phyloP scores from a whole-genome alignment of 139 green algal species.

The Closterium sp. region DNA sequence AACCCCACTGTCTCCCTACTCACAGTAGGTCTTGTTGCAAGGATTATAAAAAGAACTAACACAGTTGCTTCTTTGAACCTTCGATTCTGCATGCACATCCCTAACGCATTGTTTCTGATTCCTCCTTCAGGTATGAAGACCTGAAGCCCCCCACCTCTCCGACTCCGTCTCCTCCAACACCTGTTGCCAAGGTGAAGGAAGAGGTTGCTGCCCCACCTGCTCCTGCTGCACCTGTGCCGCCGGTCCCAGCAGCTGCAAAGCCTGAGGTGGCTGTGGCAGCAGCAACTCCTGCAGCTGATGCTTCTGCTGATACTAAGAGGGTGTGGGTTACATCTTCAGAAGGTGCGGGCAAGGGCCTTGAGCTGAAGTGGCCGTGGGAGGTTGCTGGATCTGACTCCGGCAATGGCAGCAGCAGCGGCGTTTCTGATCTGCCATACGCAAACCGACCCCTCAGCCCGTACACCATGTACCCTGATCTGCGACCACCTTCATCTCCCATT shows the following conservation, averaged over 20 bases:
- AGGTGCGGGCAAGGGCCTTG: background rate
- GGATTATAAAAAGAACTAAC: no score
- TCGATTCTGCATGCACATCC: background rate
- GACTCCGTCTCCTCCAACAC: slow-evolving; percentile 19
- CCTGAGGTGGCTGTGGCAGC: background rate
- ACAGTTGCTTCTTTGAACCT: no score
- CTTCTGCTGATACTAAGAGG: background rate
- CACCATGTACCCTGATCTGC: slow-evolving; percentile 49
- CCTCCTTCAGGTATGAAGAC: slow-evolving; percentile 40
- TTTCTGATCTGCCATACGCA: slow-evolving; percentile 39
- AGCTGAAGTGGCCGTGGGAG: background rate
- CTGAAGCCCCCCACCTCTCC: slow-evolving; percentile 50
- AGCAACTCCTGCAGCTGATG: background rate
- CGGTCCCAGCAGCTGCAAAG: background rate
- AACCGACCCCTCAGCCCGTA: slow-evolving; percentile 46
- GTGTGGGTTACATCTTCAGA: background rate
- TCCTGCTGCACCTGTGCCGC: background rate
- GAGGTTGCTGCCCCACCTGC: background rate
- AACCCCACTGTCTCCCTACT: slow-evolving; percentile 42
- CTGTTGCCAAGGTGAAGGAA: background rate
- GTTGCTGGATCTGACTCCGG: background rate
- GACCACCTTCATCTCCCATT: slow-evolving; percentile 41
- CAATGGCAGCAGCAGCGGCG: background rate
- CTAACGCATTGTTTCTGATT: background rate
- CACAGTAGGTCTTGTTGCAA: no score